Percentiles rank a stretch among this genome's conserved stretches.
phyloP scores from a whole-genome alignment of 164 flowering plant genomes.

The Stephania cephalantha region DNA sequence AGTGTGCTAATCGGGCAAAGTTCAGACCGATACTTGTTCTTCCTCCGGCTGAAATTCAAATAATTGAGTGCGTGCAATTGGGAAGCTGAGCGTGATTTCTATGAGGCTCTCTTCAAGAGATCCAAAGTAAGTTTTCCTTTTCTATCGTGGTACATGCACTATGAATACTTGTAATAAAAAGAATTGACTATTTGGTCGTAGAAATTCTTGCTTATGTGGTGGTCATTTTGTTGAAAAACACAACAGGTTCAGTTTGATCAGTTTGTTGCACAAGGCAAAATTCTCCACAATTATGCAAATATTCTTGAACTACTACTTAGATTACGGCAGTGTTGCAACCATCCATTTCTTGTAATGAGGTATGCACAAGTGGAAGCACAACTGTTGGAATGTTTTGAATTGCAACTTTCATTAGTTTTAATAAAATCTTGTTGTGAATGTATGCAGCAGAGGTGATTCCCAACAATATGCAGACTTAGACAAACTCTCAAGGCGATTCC shows the following conservation, averaged over 20 bases:
- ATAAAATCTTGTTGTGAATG: conserved; percentile 1
- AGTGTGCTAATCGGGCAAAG: conserved; percentile 3
- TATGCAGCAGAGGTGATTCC: conserved; percentile 58
- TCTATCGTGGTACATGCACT: no score
- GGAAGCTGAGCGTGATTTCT: conserved; percentile 71
- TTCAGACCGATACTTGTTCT: conserved; percentile 71
- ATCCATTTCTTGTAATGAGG: conserved; percentile 91
- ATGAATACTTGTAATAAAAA: background rate
- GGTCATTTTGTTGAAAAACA: background rate
- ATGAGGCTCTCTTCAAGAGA: conserved; percentile 70
- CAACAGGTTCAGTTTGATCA: conserved; percentile 77
- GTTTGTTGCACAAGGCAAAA: conserved; percentile 82
- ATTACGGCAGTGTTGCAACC: conserved; percentile 77
- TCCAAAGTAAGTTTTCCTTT: conserved; percentile 43
- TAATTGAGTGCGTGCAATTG: conserved; percentile 62
- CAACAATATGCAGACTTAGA: conserved; percentile 50
- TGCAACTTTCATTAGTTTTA: background rate
- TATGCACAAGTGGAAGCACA: conserved; percentile 8
- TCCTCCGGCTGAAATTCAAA: conserved; percentile 65
- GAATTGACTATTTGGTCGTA: background rate
- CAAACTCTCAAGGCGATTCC: conserved; percentile 54
- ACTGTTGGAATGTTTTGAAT: background rate
- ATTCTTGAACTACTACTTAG: conserved; percentile 82
- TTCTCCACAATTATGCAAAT: conserved; percentile 68
- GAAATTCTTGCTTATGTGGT: background rate